A percentile compares a stretch with the other conserved stretches of the same genome.
Evolutionary conservation across 164 flowering plant genomes (phyloP).

Genomic region (Vitis rupestris): DNA sequence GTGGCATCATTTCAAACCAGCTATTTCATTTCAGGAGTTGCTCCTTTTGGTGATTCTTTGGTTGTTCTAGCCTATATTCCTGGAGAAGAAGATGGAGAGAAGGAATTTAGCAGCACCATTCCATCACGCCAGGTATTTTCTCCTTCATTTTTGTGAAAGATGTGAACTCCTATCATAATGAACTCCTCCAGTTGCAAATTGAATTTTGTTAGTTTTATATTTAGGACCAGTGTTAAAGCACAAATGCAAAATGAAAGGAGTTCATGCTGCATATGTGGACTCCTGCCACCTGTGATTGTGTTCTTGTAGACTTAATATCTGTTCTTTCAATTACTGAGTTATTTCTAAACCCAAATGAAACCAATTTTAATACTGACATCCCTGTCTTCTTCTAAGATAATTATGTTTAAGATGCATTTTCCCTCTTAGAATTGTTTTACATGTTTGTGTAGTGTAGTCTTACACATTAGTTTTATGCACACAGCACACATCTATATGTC

Average conservation of each 20-base stretch:
- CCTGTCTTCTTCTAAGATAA: neutral
- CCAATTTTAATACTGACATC: neutral
- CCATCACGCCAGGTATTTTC: slow-evolving; percentile 79
- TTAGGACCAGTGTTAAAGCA: neutral
- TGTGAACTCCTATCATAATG: no score
- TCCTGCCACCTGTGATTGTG: neutral
- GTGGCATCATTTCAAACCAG: slow-evolving; percentile 97
- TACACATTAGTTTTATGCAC: no score
- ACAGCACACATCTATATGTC: no score
- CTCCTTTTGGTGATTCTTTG: slow-evolving; percentile 96
- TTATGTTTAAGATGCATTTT: neutral
- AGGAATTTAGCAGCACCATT: slow-evolving; percentile 64
- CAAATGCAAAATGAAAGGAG: neutral
- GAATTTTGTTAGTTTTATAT: neutral
- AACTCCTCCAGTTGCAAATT: neutral
- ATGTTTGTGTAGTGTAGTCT: no score
- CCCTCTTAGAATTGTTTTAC: no score
- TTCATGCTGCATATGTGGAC: slow-evolving; percentile 3
- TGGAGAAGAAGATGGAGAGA: slow-evolving; percentile 80
- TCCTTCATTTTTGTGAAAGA: neutral
- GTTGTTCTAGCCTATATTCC: slow-evolving; percentile 94
- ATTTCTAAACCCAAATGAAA: neutral
- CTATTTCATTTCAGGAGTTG: slow-evolving; percentile 94
- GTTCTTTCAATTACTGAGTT: neutral
- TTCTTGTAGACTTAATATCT: neutral